Conservation (phyloP, 768 basidiomycete species). For the Pholiota molesta region DNA sequence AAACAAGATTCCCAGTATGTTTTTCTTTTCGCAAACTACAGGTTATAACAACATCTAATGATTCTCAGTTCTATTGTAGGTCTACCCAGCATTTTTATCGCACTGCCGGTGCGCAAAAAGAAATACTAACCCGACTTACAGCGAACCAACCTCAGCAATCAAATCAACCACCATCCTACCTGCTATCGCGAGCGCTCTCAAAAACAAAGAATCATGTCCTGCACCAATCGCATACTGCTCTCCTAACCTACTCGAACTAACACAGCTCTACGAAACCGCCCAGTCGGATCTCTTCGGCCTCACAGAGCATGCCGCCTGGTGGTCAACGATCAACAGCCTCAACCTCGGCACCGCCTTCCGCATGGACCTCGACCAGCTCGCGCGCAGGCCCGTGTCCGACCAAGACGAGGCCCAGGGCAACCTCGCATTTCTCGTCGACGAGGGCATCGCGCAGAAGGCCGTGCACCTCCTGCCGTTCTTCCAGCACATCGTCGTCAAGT, state of each 20-base stretch:
- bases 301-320: conserved; percentile 61
- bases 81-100: not conserved
- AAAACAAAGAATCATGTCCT: conserved; percentile 19
- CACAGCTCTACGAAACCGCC: conserved; percentile 55
- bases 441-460: conserved; percentile 81
- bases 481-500: conserved; percentile 83
- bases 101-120: not conserved
- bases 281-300: conserved; percentile 48
- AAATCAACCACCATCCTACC: conserved; percentile 77
- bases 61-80: conserved; percentile 74
- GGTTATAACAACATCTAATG: not conserved
- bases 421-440: conserved; percentile 63
- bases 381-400: conserved; percentile 47
- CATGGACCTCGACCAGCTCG: conserved; percentile 63
- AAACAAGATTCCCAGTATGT: conserved; percentile 34
- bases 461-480: conserved; percentile 85
- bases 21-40: not conserved
- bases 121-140: conserved; percentile 30
- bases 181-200: conserved; percentile 49
- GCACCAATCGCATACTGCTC: conserved; percentile 73
- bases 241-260: conserved; percentile 85
- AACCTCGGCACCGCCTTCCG: conserved; percentile 71
- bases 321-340: conserved; percentile 65
- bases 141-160: conserved; percentile 91
- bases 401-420: conserved; percentile 37